Conservation (phyloP, 257 asterid species). For the Buddleja alternifolia region DNA sequence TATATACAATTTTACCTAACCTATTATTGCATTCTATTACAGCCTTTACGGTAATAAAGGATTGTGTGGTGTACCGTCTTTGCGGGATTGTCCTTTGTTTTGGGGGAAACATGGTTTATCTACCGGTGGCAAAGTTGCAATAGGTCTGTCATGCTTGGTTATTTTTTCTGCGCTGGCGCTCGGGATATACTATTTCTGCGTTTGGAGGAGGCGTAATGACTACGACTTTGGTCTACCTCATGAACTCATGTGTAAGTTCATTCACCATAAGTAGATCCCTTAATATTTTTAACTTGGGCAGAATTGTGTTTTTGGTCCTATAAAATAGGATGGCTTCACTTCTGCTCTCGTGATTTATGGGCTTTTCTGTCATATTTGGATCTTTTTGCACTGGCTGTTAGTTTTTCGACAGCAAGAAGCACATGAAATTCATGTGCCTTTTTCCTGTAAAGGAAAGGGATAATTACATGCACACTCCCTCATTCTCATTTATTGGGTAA, state of each 20-base stretch:
- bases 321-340: too few species aligned
- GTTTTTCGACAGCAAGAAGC: too few species aligned
- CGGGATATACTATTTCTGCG: slow-evolving; percentile 49
- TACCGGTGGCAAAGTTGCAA: slow-evolving; percentile 71
- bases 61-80: slow-evolving; percentile 84
- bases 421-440: too few species aligned
- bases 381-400: too few species aligned
- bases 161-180: slow-evolving; percentile 43
- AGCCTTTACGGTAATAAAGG: slow-evolving; percentile 89
- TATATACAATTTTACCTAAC: too few species aligned
- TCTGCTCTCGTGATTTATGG: too few species aligned
- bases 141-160: slow-evolving; percentile 61
- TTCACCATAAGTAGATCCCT: background rate
- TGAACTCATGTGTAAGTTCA: slow-evolving; percentile 73
- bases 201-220: slow-evolving; percentile 63
- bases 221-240: slow-evolving; percentile 87
- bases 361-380: too few species aligned
- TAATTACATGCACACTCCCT: too few species aligned
- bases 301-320: too few species aligned
- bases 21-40: slow-evolving; percentile 26
- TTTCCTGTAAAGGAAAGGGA: too few species aligned
- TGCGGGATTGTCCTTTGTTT: slow-evolving; percentile 76
- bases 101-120: slow-evolving; percentile 89
- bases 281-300: too few species aligned
- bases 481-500: too few species aligned